Percentiles rank a stretch among this genome's conserved stretches.
phyloP scores from a whole-genome alignment of 495 filamentous ascomycete genomes.

The Emericellopsis terricola region DNA sequence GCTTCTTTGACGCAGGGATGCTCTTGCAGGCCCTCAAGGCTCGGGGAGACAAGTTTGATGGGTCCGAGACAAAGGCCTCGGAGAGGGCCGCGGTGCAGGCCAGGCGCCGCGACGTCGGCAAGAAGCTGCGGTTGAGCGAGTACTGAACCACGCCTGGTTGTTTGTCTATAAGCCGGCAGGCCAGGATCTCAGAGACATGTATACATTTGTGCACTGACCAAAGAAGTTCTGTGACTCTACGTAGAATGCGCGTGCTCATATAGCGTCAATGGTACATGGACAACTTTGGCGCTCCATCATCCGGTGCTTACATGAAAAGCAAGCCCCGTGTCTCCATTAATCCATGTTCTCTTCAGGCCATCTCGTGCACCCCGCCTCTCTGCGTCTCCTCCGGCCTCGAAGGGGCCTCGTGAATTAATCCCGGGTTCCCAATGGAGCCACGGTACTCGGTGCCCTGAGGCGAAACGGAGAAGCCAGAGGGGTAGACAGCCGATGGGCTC shows the following conservation, averaged over 20 bases:
- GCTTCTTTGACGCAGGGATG: constrained; percentile 94
- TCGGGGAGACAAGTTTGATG: constrained; percentile 20
- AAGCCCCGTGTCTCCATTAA: not conserved
- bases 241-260: no score
- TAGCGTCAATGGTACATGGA: no score
- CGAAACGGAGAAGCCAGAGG: not conserved
- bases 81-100: constrained; percentile 30
- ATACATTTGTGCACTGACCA: no score
- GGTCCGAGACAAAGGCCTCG: constrained; percentile 20
- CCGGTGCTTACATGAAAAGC: no score
- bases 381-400: not conserved
- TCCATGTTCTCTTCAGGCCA: not conserved
- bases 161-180: no score
- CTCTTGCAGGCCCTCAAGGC: constrained; percentile 71
- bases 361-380: not conserved
- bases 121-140: constrained; percentile 44
- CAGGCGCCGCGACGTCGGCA: constrained; percentile 51
- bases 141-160: not conserved
- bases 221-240: no score
- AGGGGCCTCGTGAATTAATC: not conserved
- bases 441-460: not conserved
- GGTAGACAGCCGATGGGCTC: not conserved
- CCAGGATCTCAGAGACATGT: no score
- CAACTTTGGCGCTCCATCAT: no score
- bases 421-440: no score